Conservation (phyloP, 1,284 basidiomycete genomes). For the Ceratobasidium sp. region DNA sequence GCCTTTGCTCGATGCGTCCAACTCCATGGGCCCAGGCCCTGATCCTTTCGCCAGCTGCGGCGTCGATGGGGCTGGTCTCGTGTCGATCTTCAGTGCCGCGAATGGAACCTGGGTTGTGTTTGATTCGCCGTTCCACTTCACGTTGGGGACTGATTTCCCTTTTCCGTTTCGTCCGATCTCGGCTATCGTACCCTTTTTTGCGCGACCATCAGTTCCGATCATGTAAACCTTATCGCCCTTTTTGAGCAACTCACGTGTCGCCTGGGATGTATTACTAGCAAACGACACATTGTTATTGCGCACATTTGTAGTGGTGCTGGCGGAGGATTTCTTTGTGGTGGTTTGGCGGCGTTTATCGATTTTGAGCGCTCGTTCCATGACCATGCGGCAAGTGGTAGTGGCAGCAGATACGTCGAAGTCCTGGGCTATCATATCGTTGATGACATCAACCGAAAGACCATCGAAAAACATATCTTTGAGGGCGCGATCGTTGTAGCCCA, state of each 20-base stretch:
- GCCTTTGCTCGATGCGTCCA: background rate
- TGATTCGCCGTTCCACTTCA: background rate
- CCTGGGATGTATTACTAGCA: no score
- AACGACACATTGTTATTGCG: no score
- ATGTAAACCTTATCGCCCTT: background rate
- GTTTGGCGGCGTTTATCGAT: no score
- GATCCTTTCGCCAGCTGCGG: background rate
- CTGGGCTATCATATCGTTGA: no score
- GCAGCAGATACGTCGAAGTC: no score
- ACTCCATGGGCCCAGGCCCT: background rate
- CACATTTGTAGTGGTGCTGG: no score
- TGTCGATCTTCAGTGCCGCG: background rate
- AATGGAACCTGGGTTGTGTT: background rate
- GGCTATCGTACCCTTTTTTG: background rate
- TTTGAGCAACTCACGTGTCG: no score
- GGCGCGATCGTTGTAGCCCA: background rate
- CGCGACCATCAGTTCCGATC: background rate
- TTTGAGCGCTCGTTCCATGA: no score
- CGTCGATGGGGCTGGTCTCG: background rate
- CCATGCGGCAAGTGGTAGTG: no score
- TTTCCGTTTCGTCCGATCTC: background rate
- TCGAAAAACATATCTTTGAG: slow-evolving; percentile 4
- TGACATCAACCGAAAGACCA: background rate
- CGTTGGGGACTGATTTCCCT: background rate
- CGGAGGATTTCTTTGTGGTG: no score